phyloP scores from a whole-genome alignment of 352 stramenopile genomes.

The Plasmopara halstedii region DNA sequence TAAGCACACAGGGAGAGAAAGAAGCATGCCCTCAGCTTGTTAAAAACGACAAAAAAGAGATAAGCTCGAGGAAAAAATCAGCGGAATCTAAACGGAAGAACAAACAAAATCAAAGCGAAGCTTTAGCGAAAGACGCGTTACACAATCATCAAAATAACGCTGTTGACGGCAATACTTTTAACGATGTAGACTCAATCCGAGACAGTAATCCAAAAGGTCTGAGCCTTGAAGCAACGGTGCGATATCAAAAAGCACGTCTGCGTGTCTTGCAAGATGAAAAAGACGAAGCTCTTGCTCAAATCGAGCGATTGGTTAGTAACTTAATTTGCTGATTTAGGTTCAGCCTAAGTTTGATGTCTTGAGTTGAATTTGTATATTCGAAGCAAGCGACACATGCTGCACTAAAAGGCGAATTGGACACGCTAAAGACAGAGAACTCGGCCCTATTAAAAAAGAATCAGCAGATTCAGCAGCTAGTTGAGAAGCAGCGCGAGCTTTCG shows the following conservation, averaged over 20 bases:
- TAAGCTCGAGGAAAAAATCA: constrained; percentile 8
- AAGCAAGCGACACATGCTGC: constrained; percentile 33
- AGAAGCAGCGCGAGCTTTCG: constrained; percentile 73
- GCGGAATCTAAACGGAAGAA: constrained; percentile 15
- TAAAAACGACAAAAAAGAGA: constrained; percentile 18
- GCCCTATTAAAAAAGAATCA: constrained; percentile 46
- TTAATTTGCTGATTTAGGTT: background rate
- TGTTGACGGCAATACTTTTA: constrained; percentile 2
- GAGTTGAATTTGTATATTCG: background rate
- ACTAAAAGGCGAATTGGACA: constrained; percentile 37
- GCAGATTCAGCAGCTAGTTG: constrained; percentile 58
- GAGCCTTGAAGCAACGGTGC: constrained; percentile 48
- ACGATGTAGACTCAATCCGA: background rate
- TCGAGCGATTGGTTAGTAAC: constrained; percentile 39
- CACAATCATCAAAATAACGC: too few relatives aligned
- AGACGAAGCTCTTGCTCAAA: constrained; percentile 27
- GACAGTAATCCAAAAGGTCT: constrained; percentile 27
- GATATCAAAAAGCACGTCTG: constrained; percentile 68
- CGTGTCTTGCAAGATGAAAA: constrained; percentile 66
- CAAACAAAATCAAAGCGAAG: background rate
- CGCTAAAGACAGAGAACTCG: constrained; percentile 39
- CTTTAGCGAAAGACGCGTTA: constrained; percentile 8
- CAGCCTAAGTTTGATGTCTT: background rate
- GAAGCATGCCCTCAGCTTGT: constrained; percentile 8
- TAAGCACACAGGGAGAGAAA: constrained; percentile 21